phyloP scores from a whole-genome alignment of 108 stramenopile species.

The Epithemia pelagica region DNA sequence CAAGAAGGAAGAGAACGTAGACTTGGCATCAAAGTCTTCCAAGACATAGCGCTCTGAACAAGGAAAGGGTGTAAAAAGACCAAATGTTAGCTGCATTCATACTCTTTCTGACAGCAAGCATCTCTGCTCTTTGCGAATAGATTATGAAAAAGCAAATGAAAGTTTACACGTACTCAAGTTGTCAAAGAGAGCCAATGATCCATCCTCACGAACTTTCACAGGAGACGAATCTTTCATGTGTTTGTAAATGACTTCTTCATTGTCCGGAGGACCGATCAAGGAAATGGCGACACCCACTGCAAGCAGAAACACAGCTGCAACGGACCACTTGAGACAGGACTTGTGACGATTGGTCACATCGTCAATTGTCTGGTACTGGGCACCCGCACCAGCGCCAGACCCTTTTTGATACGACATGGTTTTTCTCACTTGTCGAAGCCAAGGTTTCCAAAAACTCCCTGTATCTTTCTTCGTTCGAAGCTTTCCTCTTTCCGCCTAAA shows the following conservation, averaged over 20 bases:
- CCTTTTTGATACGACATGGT: neutral
- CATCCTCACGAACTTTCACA: neutral
- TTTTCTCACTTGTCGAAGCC: too few species aligned
- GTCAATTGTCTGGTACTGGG: neutral
- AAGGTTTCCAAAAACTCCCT: too few species aligned
- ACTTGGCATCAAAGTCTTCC: constrained; percentile 78
- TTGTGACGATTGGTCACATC: neutral
- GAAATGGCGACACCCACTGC: neutral
- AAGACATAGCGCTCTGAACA: constrained; percentile 66
- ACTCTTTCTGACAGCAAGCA: too few species aligned
- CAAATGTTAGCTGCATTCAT: too few species aligned
- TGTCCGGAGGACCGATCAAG: neutral
- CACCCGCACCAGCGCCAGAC: neutral
- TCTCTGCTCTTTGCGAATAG: too few species aligned
- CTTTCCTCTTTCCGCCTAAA: too few species aligned
- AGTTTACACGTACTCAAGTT: neutral
- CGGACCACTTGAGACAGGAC: neutral
- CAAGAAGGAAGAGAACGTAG: constrained; percentile 80
- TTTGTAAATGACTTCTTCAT: neutral
- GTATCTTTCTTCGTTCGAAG: too few species aligned
- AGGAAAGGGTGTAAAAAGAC: neutral
- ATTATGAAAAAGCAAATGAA: neutral
- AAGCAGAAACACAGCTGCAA: neutral
- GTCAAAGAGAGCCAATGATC: neutral
- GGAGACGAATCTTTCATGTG: neutral